Percentiles rank a stretch among this genome's conserved stretches.
phyloP scores from a whole-genome alignment of 2,329 filamentous ascomycete species.

The Stachybotrys chartarum region DNA sequence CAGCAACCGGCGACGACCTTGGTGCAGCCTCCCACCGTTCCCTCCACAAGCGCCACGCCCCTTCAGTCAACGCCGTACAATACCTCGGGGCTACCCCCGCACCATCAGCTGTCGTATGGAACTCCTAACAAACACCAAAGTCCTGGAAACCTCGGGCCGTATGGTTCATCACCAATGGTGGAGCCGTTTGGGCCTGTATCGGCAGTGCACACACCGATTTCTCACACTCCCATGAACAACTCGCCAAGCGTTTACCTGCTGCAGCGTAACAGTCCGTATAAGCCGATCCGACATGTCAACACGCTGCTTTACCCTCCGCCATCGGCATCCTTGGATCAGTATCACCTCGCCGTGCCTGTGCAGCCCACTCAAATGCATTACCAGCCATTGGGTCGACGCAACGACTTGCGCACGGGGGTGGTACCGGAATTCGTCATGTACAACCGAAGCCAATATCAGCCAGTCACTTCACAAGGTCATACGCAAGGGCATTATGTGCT shows the following conservation, averaged over 20 bases:
- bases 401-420: conserved; percentile 61
- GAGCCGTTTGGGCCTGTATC: conserved; percentile 50
- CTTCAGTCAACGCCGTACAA: conserved; percentile 15
- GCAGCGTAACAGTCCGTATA: conserved; percentile 86
- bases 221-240: conserved; percentile 60
- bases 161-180: conserved; percentile 60
- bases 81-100: conserved; percentile 11
- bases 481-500: conserved; percentile 26
- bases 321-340: conserved; percentile 69
- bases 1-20: conserved; percentile 41
- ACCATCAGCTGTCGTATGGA: conserved; percentile 31
- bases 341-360: conserved; percentile 51
- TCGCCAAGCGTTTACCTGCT: conserved; percentile 85
- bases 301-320: conserved; percentile 87
- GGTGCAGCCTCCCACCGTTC: conserved; percentile 24
- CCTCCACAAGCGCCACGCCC: conserved; percentile 14
- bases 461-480: conserved; percentile 14
- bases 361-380: conserved; percentile 74
- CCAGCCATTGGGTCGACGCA: conserved; percentile 64
- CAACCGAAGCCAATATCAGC: conserved; percentile 23
- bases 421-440: conserved; percentile 54
- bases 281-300: conserved; percentile 81
- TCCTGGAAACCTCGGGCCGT: conserved; percentile 39
- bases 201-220: conserved; percentile 47
- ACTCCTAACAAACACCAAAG: conserved; percentile 49